phyloP scores from a whole-genome alignment of 208 protist genomes.

The Acanthamoeba lenticulata region DNA sequence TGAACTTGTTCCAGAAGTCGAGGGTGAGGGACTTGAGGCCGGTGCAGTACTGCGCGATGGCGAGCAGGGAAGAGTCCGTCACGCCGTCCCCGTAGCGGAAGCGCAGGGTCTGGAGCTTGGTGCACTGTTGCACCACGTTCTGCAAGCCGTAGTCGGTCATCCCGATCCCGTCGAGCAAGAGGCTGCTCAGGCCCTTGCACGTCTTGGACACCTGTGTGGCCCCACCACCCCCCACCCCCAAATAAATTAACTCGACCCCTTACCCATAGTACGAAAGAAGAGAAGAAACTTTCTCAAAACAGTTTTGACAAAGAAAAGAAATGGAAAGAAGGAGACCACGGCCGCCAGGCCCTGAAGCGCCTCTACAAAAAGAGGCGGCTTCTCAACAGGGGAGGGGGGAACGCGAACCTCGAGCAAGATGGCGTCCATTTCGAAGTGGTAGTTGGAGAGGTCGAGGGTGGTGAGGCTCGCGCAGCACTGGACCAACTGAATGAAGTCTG shows the following conservation, averaged over 20 bases:
- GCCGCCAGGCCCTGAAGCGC: no score
- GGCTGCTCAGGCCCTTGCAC: constrained; percentile 3
- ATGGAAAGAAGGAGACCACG: neutral
- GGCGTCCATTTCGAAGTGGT: constrained; percentile 56
- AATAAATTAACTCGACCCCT: no score
- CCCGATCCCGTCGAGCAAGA: constrained; percentile 40
- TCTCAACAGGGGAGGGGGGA: no score
- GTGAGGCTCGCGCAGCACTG: constrained; percentile 52
- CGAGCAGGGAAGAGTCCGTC: constrained; percentile 28
- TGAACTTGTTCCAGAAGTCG: constrained; percentile 65
- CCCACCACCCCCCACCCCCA: no score
- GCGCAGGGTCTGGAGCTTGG: constrained; percentile 29
- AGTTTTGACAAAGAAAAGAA: neutral
- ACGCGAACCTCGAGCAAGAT: constrained; percentile 27
- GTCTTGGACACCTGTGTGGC: constrained; percentile 25
- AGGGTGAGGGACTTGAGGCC: constrained; percentile 33
- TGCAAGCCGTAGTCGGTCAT: constrained; percentile 54
- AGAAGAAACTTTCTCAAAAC: no score
- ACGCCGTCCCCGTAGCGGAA: constrained; percentile 48
- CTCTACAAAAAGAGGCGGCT: no score
- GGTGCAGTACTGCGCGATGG: constrained; percentile 33
- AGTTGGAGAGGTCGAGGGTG: constrained; percentile 38
- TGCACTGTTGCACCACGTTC: constrained; percentile 54
- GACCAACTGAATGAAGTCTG: constrained; percentile 30
- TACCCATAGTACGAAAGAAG: no score